These are phyloP conservation scores for Metschnikowia kofuensis DNA, from an alignment of 805 yeast genomes.

Conservation along the genomic window DNA sequence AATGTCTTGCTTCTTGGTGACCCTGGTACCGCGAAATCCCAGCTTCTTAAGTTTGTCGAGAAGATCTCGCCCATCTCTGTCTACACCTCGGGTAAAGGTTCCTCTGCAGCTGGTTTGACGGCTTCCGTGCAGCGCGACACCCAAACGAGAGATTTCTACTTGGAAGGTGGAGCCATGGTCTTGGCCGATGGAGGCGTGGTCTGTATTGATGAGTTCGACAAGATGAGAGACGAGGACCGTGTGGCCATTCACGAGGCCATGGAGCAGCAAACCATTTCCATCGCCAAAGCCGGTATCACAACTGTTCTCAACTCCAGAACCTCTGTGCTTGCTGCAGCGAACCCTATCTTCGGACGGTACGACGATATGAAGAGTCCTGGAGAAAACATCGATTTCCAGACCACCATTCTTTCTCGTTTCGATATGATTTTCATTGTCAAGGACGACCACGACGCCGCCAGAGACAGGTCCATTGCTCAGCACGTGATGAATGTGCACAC, in stretches of 20 bases:
- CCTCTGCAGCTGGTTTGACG: conserved; percentile 98
- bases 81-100: conserved; percentile 98
- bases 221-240: conserved; percentile 98
- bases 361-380: conserved; percentile 97
- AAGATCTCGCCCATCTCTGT: conserved; percentile 92
- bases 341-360: conserved; percentile 94
- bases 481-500: conserved; percentile 96
- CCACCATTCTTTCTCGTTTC: conserved; percentile 93
- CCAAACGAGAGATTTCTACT: conserved; percentile 81
- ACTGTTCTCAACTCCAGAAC: conserved; percentile 96
- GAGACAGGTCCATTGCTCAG: conserved; percentile 87
- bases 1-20: conserved; percentile 93
- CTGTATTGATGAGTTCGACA: conserved; percentile 98
- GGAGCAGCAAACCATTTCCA: conserved; percentile 99
- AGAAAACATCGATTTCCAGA: conserved; percentile 96
- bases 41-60: conserved; percentile 90
- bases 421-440: conserved; percentile 98
- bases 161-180: conserved; percentile 99
- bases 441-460: conserved; percentile 83
- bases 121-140: conserved; percentile 96
- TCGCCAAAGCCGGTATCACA: conserved; percentile 98
- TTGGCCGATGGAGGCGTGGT: conserved; percentile 99
- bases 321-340: conserved; percentile 95
- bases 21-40: conserved; percentile 99
- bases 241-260: conserved; percentile 99